Evolutionary conservation across 202 grass and related monocot species (phyloP), one percentile per base, ranked within the genome.

Genomic region (Setaria viridis): DNA sequence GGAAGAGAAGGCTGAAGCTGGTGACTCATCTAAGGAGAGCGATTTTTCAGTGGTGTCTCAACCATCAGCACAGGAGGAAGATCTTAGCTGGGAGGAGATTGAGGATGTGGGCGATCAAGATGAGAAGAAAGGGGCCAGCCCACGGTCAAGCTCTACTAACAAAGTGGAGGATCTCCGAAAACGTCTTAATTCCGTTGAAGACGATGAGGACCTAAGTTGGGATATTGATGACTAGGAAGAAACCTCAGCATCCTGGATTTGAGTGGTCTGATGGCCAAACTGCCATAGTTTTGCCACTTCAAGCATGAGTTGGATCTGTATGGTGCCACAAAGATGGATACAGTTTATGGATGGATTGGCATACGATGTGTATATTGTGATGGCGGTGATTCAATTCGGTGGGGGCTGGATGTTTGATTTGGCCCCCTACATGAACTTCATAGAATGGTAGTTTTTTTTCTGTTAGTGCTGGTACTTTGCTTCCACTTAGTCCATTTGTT

Each of bases 201-300:
- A 91, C 37, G 79, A 93, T 32, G 89, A 98, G 57, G 93, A 95
- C 54, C 70, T 98, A 50, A 98, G 89, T 75, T 98, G 95, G 95
- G 95, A 98, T 73, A 77, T 98, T 4, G 91, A 95, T 48, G 93
- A 95, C 77, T 94, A 94, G 54, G 79, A 90, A 53, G 53, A 82
- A 82, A 79, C 7, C 14, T 63, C 2, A 15, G 46, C 50, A 63
- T 5, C 9, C 21, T 84, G 45, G 50, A 84, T 58, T 58, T 55
- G 70, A 76, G 32, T 50, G 54, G 8, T 85, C 33, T 60, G 32
- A 53, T 59, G 67, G 45, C 10, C 21, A 80, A 37, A 50, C 29
- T 63, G 30, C 25, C 13, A 56, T 65, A 51, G 50, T 35, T 69
- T 75, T 75, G 29, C 67, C 42, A 39, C 14, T 62, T 63, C 70